Conservation (phyloP, 169 alveolate species). For the Plasmodium yoelii region DNA sequence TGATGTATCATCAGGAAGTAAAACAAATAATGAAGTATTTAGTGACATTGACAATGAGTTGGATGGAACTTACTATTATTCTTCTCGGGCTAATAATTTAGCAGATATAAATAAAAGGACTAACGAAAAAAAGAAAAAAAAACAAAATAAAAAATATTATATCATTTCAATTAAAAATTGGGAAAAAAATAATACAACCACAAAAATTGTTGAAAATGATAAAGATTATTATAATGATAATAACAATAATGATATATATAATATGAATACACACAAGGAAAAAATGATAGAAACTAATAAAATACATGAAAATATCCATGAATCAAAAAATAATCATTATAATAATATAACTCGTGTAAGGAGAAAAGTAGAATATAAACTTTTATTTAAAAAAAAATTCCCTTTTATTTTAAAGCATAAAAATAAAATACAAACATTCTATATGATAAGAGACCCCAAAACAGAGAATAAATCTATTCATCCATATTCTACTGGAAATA, state of each 20-base stretch:
- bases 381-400: slow-evolving; percentile 17
- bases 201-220: neutral
- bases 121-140: slow-evolving; percentile 9
- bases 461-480: slow-evolving; percentile 9
- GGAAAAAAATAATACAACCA: slow-evolving; percentile 21
- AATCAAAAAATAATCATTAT: slow-evolving; percentile 46
- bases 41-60: slow-evolving; percentile 36
- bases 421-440: slow-evolving; percentile 41
- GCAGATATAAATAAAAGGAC: slow-evolving; percentile 1
- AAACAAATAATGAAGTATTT: slow-evolving; percentile 5
- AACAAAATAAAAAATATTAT: slow-evolving; percentile 19
- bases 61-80: slow-evolving; percentile 19
- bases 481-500: neutral
- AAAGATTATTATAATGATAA: neutral
- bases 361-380: slow-evolving; percentile 17
- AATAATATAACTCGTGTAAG: slow-evolving; percentile 26
- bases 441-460: slow-evolving; percentile 17
- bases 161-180: slow-evolving; percentile 36
- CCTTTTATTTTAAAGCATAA: slow-evolving; percentile 46
- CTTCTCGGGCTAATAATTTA: slow-evolving; percentile 16
- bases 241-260: slow-evolving; percentile 5
- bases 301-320: neutral
- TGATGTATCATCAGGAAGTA: slow-evolving; percentile 1
- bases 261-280: neutral
- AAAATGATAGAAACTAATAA: neutral